Evolutionary conservation across 2,329 filamentous ascomycete species (phyloP), one percentile per base, ranked within the genome.

Genomic region (Hymenoscyphus fraxineus): DNA sequence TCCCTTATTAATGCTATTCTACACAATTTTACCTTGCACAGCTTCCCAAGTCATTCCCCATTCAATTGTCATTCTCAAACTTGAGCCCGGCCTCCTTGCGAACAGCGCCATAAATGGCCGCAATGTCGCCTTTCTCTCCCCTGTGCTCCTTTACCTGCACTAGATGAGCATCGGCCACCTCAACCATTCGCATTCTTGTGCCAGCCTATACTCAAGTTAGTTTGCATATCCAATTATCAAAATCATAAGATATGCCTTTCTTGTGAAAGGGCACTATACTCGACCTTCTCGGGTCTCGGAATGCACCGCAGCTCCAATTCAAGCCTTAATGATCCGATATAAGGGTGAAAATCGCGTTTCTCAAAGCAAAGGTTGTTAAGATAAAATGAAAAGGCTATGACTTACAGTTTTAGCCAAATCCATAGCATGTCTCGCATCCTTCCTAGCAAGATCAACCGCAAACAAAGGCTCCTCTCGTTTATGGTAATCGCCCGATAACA

Each of bases 91-190:
- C 85, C 74, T 92, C 88, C 78, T 88, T 80, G 71, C 93, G 85
- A 62, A 90, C 87, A 2, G 88, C 89, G 0, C 93, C 93, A 78
- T 96, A 96, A 44, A 97, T 89, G 12, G 85, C 88, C 2, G 91
- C 88, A 75, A 96, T 85, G 77, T 97, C 93, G 0, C 92, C 92
- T 69, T 82, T 86, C 56, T 83, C 82, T 0, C 91, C 92, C 58
- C 81, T 79, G 66, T 92, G 82, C 64, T 88, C 85, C 76, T 91
- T 88, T 1, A 96, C 87, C 64, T 80, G 78, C 62, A 82, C 81
- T 71, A 97, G 77, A 75, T 95, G 89, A 35, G 78, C 80, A 76
- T 93, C 88, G 0, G 82, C 88, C 3, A 88, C 81, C 76, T 90
- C 86, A 0, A 90, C 78, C 44, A 51, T 51, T 51, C 22, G 44